Percentiles rank a stretch among this genome's conserved stretches.
These are phyloP conservation scores for Pyrenophora teres DNA, from an alignment of 2,329 filamentous ascomycete genomes.

Conservation along the genomic window DNA sequence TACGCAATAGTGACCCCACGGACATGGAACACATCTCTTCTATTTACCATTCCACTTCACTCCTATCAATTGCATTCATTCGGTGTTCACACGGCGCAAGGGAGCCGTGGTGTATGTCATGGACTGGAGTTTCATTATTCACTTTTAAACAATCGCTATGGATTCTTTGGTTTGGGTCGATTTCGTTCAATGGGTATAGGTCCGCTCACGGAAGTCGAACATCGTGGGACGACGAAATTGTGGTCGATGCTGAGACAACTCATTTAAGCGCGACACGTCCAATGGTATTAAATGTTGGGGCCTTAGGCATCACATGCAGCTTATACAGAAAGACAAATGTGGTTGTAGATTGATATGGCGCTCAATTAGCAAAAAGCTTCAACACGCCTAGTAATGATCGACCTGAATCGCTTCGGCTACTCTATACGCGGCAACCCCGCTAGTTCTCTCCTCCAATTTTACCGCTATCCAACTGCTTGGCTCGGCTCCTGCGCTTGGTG, in stretches of 20 bases:
- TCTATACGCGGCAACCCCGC: neutral
- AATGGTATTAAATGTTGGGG: neutral
- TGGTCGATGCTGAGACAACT: neutral
- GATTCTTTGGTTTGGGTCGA: constrained; percentile 3
- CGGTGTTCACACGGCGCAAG: constrained; percentile 21
- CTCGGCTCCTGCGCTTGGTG: neutral
- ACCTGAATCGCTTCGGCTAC: neutral
- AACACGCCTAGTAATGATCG: neutral
- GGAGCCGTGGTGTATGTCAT: constrained; percentile 9
- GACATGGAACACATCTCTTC: neutral
- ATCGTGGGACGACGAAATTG: constrained; percentile 1
- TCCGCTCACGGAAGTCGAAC: neutral
- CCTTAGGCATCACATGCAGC: neutral
- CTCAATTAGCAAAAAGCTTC: neutral
- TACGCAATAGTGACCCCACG: constrained; percentile 31
- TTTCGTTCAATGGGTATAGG: constrained; percentile 1
- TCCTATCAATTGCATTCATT: constrained; percentile 11
- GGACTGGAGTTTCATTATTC: constrained; percentile 9
- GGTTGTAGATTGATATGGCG: neutral
- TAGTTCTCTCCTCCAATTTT: neutral
- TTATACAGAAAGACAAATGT: neutral
- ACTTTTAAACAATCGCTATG: constrained; percentile 17
- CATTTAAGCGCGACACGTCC: neutral
- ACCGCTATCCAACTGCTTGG: no score
- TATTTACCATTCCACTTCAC: neutral